Evolutionary conservation across 169 alveolate genomes (phyloP).

Genomic region (Plasmodium chabaudi): DNA sequence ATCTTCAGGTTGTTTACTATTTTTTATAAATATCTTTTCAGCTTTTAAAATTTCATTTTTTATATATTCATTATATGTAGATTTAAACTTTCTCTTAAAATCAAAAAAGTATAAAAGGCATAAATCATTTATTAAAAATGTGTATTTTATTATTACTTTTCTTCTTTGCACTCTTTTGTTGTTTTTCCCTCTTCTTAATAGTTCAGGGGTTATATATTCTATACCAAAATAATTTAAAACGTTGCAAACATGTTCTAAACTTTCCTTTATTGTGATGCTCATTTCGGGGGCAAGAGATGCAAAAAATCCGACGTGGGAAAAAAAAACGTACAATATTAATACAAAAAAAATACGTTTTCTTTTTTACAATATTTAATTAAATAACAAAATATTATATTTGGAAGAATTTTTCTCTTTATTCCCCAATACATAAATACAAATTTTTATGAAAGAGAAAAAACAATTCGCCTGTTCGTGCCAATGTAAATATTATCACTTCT

Average conservation of each 20-base stretch:
- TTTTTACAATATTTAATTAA: too few species aligned
- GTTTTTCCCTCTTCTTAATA: slow-evolving; percentile 59
- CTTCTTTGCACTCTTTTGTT: slow-evolving; percentile 30
- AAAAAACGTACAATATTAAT: too few species aligned
- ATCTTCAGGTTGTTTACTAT: background rate
- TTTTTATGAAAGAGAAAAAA: too few species aligned
- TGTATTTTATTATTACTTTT: slow-evolving; percentile 34
- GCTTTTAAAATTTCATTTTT: slow-evolving; percentile 32
- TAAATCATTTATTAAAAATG: slow-evolving; percentile 53
- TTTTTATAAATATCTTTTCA: slow-evolving; percentile 13
- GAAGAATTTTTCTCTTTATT: too few species aligned
- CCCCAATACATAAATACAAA: too few species aligned
- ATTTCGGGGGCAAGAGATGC: background rate
- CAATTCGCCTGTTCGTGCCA: too few species aligned
- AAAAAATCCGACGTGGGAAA: background rate
- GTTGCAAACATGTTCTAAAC: slow-evolving; percentile 61
- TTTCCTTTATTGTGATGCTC: slow-evolving; percentile 63
- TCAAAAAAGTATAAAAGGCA: slow-evolving; percentile 50
- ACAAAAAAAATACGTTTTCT: too few species aligned
- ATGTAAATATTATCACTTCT: too few species aligned
- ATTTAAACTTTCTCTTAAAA: slow-evolving; percentile 58
- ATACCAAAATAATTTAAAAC: slow-evolving; percentile 58
- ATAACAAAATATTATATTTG: too few species aligned
- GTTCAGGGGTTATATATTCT: slow-evolving; percentile 63
- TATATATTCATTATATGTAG: slow-evolving; percentile 50